Percentiles rank a stretch among this genome's conserved stretches.
These are phyloP conservation scores for Sporothrix curviconia DNA, from an alignment of 2,329 filamentous ascomycete species.

Conservation along the genomic window DNA sequence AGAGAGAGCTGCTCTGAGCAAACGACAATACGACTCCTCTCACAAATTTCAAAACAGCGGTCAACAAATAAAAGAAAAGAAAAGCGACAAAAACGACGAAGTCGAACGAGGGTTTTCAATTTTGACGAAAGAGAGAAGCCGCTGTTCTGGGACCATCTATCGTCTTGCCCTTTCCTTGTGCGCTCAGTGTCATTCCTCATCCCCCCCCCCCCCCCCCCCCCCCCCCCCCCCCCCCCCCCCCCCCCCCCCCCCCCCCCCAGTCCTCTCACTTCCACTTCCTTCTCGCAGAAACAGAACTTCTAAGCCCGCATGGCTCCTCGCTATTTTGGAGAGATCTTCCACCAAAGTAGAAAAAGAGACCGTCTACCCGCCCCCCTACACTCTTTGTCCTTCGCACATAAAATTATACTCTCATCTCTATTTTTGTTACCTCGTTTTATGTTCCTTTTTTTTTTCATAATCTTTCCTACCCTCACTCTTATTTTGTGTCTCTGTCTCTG, in stretches of 20 bases:
- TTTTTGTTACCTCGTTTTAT: background rate
- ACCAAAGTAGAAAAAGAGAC: constrained; percentile 1
- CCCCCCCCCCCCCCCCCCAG: too few species aligned
- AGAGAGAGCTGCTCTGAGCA: background rate
- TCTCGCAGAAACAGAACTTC: constrained; percentile 4
- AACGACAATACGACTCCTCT: background rate
- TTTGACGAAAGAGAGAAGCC: background rate
- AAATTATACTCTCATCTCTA: background rate
- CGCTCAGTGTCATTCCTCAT: background rate
- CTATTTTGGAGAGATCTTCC: constrained; percentile 1
- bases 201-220: background rate
- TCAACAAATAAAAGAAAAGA: background rate
- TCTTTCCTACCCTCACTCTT: background rate
- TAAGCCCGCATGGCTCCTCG: background rate
- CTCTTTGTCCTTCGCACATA: background rate
- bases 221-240: background rate
- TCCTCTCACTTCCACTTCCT: constrained; percentile 8
- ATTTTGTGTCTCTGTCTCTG: too few species aligned
- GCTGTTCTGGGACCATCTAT: background rate
- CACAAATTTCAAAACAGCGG: background rate
- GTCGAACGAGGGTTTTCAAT: background rate
- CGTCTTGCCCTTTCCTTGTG: constrained; percentile 5
- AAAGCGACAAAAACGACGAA: background rate
- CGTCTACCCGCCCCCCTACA: constrained; percentile 6
- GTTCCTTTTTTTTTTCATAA: background rate